phyloP scores from a whole-genome alignment of 768 basidiomycete species.

The Boletus rubropictus region DNA sequence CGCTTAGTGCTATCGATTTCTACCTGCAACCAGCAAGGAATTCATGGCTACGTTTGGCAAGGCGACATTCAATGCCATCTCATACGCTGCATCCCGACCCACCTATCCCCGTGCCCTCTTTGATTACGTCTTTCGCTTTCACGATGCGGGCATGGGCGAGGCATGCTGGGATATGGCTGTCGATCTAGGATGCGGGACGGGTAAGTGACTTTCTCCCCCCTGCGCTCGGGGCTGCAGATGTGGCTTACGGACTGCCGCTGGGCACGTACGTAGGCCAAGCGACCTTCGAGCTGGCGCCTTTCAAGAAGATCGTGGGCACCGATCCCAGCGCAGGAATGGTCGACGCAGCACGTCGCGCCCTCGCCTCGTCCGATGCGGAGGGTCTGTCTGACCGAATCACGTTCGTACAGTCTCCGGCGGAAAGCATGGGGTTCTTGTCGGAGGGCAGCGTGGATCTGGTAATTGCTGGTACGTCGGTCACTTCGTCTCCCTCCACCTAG shows the following conservation, averaged over 20 bases:
- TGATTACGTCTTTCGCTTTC: constrained; percentile 57
- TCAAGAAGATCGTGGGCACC: constrained; percentile 57
- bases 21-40: neutral
- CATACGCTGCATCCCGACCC: constrained; percentile 66
- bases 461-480: constrained; percentile 46
- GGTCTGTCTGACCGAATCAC: constrained; percentile 19
- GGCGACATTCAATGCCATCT: constrained; percentile 57
- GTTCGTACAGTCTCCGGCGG: constrained; percentile 43
- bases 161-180: constrained; percentile 52
- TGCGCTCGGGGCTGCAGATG: neutral
- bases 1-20: neutral
- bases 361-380: neutral
- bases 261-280: constrained; percentile 40
- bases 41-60: constrained; percentile 75
- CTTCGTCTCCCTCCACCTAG: too few relatives aligned
- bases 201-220: constrained; percentile 31
- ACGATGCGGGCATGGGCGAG: constrained; percentile 25
- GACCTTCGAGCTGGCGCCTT: constrained; percentile 51
- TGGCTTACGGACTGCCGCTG: neutral
- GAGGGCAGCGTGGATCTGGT: constrained; percentile 61
- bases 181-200: constrained; percentile 84
- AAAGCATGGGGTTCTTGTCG: constrained; percentile 47
- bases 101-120: constrained; percentile 66
- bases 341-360: constrained; percentile 37
- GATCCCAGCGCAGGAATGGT: constrained; percentile 78